Evolutionary conservation across 179 eudicot genomes (phyloP), one percentile per base, ranked within the genome.

Genomic region (Gypsophila paniculata): DNA sequence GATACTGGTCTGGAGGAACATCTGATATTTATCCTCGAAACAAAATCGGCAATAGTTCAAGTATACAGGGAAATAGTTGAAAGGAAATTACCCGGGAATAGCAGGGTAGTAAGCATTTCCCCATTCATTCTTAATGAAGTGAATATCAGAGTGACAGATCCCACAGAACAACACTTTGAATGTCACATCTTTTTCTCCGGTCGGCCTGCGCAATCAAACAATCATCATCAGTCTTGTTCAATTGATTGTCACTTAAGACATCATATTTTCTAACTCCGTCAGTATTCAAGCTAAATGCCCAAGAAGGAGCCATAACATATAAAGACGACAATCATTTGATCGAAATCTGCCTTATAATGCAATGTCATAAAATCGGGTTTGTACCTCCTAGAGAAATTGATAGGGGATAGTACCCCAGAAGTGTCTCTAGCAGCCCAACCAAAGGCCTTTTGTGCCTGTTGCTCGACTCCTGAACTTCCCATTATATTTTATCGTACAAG

Each of bases 341-440:
- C 42, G 3, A 36, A 36, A 36, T 2, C 42, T 7, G 7, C 42
- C 42, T 36, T 7, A 36, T 2, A 36, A 36, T 7, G 42, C 42
- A 36, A 36, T 8, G 8, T 42, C 11, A 6, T 42, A 6, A 9
- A 42, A 9, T 6, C 46, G 46, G 8, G 46, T 8, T 18, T 14
- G 17, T 38, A 80, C 86, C 86, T 80, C 42, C 86, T 61, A 22
- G 86, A 75, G 64, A 83, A 83, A 5, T 69, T 49, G 52, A 77
- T 73, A 0, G 84, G 86, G 21, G 86, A 75, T 15, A 80, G 80
- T 26, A 78, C 46, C 3, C 84, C 86, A 26, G 84, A 80, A 21
- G 76, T 5, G 57, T 83, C 86, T 22, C 76, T 53, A 19, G 83
- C 81, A 4, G 86, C 86, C 86, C 86, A 83, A 53, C 86, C 86